Conservation (phyloP, 805 yeast genomes). For the Metschnikowia koreensis region DNA sequence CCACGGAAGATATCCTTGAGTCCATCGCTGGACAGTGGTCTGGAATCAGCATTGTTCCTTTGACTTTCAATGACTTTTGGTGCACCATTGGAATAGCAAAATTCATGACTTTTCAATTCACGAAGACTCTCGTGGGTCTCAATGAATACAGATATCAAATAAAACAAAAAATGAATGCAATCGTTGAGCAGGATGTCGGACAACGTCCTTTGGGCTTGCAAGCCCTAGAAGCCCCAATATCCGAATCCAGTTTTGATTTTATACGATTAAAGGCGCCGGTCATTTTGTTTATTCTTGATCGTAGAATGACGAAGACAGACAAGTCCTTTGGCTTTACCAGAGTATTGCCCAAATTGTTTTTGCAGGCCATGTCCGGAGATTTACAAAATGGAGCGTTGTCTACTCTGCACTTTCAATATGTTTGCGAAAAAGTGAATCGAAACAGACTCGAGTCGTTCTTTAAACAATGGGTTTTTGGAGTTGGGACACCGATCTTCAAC, state of each 20-base stretch:
- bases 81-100: constrained; percentile 80
- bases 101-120: constrained; percentile 75
- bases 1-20: constrained; percentile 65
- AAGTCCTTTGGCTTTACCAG: constrained; percentile 89
- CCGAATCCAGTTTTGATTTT: constrained; percentile 61
- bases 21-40: constrained; percentile 89
- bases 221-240: constrained; percentile 60
- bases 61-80: constrained; percentile 80
- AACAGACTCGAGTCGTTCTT: constrained; percentile 79
- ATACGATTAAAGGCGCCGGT: constrained; percentile 80
- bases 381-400: constrained; percentile 72
- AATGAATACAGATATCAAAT: constrained; percentile 78
- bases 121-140: constrained; percentile 70
- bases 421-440: constrained; percentile 94
- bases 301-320: constrained; percentile 94
- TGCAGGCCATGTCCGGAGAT: constrained; percentile 96
- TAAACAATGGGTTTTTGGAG: constrained; percentile 88
- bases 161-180: constrained; percentile 58
- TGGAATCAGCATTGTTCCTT: constrained; percentile 86
- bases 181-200: constrained; percentile 74
- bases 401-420: constrained; percentile 81
- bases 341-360: constrained; percentile 83
- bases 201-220: constrained; percentile 81
- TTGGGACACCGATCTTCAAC: constrained; percentile 85
- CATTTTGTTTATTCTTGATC: constrained; percentile 78